These are phyloP conservation scores for Cordyceps cateniannulata DNA, from an alignment of 2,329 filamentous ascomycete genomes.

Conservation along the genomic window DNA sequence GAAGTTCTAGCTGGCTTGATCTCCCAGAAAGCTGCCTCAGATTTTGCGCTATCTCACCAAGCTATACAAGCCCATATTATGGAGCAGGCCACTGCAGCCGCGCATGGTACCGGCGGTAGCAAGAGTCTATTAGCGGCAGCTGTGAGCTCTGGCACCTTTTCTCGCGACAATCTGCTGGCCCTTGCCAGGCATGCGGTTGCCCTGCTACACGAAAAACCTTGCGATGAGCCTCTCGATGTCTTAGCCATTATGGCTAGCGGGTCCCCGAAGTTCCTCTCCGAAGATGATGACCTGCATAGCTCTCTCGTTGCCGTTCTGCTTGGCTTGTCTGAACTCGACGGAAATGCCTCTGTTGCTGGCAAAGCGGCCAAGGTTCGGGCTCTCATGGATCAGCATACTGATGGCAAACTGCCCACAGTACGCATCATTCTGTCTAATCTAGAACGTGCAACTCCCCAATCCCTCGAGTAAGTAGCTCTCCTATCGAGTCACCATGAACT, in stretches of 20 bases:
- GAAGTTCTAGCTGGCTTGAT: constrained; percentile 39
- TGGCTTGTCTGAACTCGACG: constrained; percentile 44
- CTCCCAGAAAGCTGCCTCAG: constrained; percentile 34
- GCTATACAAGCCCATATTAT: constrained; percentile 43
- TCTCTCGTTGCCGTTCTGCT: constrained; percentile 47
- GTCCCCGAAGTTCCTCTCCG: constrained; percentile 36
- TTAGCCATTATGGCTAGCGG: constrained; percentile 32
- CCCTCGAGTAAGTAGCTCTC: constrained; percentile 39
- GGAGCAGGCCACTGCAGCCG: constrained; percentile 32
- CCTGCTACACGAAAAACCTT: constrained; percentile 26
- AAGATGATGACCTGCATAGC: constrained; percentile 41
- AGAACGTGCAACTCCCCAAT: constrained; percentile 40
- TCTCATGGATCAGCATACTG: constrained; percentile 37
- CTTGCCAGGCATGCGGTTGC: constrained; percentile 30
- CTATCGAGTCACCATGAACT: neutral
- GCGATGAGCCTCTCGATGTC: constrained; percentile 41
- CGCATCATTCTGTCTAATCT: constrained; percentile 51
- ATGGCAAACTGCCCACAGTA: constrained; percentile 38
- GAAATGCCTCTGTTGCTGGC: constrained; percentile 28
- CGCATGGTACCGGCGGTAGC: constrained; percentile 33
- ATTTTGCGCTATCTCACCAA: constrained; percentile 31
- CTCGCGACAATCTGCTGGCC: constrained; percentile 25
- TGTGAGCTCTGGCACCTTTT: constrained; percentile 36
- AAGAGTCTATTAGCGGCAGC: constrained; percentile 38
- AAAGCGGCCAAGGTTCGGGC: constrained; percentile 37